phyloP scores from a whole-genome alignment of 768 basidiomycete species.

The Baorangia bicolor region DNA sequence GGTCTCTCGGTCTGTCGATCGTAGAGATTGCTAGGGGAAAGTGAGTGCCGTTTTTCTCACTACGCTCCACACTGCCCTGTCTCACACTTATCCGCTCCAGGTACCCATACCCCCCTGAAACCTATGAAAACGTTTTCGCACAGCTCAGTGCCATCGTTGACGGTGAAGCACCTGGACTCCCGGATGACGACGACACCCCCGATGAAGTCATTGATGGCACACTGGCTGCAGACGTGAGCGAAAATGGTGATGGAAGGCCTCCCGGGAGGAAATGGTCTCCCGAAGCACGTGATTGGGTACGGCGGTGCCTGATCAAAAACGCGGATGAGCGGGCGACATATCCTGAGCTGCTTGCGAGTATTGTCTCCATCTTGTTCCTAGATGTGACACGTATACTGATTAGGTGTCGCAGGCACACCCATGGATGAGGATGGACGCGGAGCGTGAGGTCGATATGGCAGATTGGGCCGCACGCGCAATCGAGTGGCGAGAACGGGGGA shows the following conservation, averaged over 20 bases:
- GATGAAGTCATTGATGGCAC: slow-evolving; percentile 13
- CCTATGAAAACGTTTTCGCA: slow-evolving; percentile 95
- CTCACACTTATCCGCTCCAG: slow-evolving; percentile 13
- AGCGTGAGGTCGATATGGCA: slow-evolving; percentile 76
- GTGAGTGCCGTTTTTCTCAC: slow-evolving; percentile 15
- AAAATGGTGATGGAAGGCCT: slow-evolving; percentile 15
- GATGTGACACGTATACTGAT: not conserved
- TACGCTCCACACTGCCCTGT: not conserved
- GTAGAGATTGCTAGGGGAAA: slow-evolving; percentile 88
- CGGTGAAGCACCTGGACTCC: slow-evolving; percentile 87
- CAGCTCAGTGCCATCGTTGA: slow-evolving; percentile 96
- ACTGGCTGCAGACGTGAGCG: slow-evolving; percentile 6
- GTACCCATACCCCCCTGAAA: slow-evolving; percentile 98
- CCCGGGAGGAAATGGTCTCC: slow-evolving; percentile 28
- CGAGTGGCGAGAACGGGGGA: slow-evolving; percentile 33
- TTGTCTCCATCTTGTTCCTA: not conserved
- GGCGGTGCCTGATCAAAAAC: slow-evolving; percentile 75
- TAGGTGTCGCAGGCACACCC: slow-evolving; percentile 58
- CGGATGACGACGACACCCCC: slow-evolving; percentile 45
- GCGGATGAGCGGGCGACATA: slow-evolving; percentile 82
- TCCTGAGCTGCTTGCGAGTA: slow-evolving; percentile 69
- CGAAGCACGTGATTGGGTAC: slow-evolving; percentile 80
- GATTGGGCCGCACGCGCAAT: slow-evolving; percentile 71
- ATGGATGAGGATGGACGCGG: slow-evolving; percentile 63
- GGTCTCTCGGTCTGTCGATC: slow-evolving; percentile 93